Evolutionary conservation across 805 yeast species (phyloP), one percentile per base, ranked within the genome.

Genomic region (Candida boleticola): DNA sequence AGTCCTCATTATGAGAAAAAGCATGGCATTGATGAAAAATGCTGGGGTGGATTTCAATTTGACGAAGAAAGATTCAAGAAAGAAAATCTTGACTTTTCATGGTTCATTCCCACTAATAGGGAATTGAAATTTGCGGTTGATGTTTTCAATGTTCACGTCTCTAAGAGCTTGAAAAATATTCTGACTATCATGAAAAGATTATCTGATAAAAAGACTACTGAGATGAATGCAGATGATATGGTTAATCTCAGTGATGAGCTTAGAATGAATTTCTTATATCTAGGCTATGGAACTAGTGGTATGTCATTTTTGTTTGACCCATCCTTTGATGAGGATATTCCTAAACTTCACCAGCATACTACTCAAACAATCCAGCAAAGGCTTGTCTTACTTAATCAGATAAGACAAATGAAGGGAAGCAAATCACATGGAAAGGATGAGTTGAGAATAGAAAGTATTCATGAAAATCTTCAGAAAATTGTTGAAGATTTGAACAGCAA

Each of bases 41-140:
- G 82, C 44, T 86, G 95, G 95, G 95, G 95, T 36, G 89, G 80
- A 0, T 73, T 77, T 44, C 89, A 83, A 50, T 79, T 82, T 50
- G 77, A 75, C 46, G 61, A 69, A 0, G 52, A 60, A 16, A 68
- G 87, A 47, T 79, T 82, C 40, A 55, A 69, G 1, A 42, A 53
- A 10, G 74, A 74, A 11, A 74, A 77, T 46, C 58, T 85, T 26
- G 53, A 70, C 0, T 81, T 89, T 49, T 65, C 72, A 1, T 92
- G 99, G 99, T 88, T 82, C 52, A 58, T 73, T 1, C 97, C 98
- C 0, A 55, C 70, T 1, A 61, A 60, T 2, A 61, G 52, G 2
- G 89, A 83, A 36, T 64, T 87, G 2, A 65, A 66, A 0, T 76
- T 77, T 53, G 90, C 95, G 0, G 72, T 82, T 3, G 73, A 76